Base-by-base conservation (phyloP, 208 protist genomes). In the Trypanosoma platydactyli region DNA sequence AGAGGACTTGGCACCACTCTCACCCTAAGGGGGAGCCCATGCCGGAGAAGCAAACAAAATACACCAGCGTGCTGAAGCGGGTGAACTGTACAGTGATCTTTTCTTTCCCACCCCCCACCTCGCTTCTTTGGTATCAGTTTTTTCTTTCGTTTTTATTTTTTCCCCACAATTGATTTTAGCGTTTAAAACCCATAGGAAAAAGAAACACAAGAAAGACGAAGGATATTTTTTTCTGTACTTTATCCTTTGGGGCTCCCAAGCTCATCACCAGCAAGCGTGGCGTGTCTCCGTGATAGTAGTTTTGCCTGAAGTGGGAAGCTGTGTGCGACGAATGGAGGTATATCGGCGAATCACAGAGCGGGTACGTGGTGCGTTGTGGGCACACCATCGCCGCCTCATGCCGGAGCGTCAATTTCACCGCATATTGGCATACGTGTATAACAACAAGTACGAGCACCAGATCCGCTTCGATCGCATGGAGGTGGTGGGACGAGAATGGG, bases 371-470 rank as follows among this genome's bases (percentile, higher is more conserved):
- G 88, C 92, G 25, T 68, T 97, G 27, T 97, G 92, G 89, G 92
- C 92, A 4, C 92, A 97, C 64, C 92, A 97, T 68, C 83, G 92
- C 35, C 84, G 92, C 20, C 83, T 97, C 33, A 91, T 97, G 87
- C 81, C 92, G 0, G 89, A 97, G 73, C 78, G 92, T 0, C 92
- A 97, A 72, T 93, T 92, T 56, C 88, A 97, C 48, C 89, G 92
- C 72, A 94, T 97, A 50, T 75, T 97, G 16, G 92, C 89, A 12
- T 97, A 94, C 71, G 92, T 97, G 11, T 97, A 97, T 73, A 94
- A 94, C 71, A 94, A 97, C 82, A 97, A 97, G 75, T 97, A 97
- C 78, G 92, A 97, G 74, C 82, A 97, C 49, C 92, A 97, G 55
- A 90, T 97, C 24, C 89, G 92, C 1, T 94, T 97, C 48, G 92